These are phyloP conservation scores for Aspergillus sp. DNA, from an alignment of 2,329 filamentous ascomycete species.

Conservation along the genomic window DNA sequence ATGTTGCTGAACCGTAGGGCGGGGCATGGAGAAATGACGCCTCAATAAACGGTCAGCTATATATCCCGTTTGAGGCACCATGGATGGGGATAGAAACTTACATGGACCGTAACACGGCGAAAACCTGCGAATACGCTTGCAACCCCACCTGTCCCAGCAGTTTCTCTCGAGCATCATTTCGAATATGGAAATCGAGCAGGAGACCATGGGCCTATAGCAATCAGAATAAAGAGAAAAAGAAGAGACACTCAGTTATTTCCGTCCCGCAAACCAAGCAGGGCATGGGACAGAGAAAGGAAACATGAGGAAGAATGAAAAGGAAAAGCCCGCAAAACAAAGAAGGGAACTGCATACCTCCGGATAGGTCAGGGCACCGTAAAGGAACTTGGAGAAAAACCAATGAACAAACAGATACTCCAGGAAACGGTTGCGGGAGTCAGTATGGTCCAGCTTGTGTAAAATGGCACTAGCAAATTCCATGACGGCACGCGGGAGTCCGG, in stretches of 20 bases:
- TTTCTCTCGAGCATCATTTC: slow-evolving; percentile 76
- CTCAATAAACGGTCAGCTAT: slow-evolving; percentile 10
- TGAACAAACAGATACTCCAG: slow-evolving; percentile 78
- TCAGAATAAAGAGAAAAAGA: not conserved
- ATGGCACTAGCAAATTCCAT: slow-evolving; percentile 80
- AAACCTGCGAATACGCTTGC: slow-evolving; percentile 68
- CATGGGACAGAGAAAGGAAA: not conserved
- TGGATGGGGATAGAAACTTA: slow-evolving; percentile 37
- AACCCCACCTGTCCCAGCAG: slow-evolving; percentile 66
- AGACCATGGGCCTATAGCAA: slow-evolving; percentile 46
- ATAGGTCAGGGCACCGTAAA: slow-evolving; percentile 74
- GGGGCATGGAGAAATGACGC: slow-evolving; percentile 29
- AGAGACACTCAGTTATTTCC: slow-evolving; percentile 23
- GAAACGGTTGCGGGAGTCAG: slow-evolving; percentile 63
- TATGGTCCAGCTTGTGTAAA: slow-evolving; percentile 62
- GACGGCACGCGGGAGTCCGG: slow-evolving; percentile 77
- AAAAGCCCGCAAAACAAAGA: not conserved
- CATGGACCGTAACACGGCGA: slow-evolving; percentile 64
- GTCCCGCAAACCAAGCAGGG: not conserved
- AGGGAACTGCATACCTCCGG: slow-evolving; percentile 58
- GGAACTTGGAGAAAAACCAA: slow-evolving; percentile 85
- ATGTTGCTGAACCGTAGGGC: slow-evolving; percentile 25
- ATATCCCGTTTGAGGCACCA: no score
- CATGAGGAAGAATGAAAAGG: not conserved
- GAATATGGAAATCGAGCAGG: slow-evolving; percentile 85